Evolutionary conservation across 306 rosid genomes (phyloP).

Genomic region (Erythrophleum fordii): DNA sequence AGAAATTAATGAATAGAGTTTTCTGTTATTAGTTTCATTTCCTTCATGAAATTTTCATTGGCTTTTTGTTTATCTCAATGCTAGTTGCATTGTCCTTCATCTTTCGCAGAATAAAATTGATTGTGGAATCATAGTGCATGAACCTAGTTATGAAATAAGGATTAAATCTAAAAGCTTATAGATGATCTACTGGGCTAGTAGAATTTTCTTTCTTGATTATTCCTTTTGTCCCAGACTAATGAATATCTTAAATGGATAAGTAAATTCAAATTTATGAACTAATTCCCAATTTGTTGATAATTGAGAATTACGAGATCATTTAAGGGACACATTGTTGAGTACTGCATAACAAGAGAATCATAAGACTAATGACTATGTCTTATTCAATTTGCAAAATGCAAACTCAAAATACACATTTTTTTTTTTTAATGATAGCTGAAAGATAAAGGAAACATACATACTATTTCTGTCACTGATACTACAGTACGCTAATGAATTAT

Average conservation of each 20-base stretch:
- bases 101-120: neutral
- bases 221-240: neutral
- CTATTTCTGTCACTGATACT: neutral
- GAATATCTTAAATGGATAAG: neutral
- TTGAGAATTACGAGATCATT: neutral
- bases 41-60: neutral
- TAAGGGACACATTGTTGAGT: neutral
- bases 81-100: neutral
- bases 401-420: neutral
- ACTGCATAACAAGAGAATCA: neutral
- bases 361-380: neutral
- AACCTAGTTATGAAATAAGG: neutral
- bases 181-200: neutral
- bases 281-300: neutral
- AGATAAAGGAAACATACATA: neutral
- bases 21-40: constrained; percentile 4
- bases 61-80: neutral
- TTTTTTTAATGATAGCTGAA: neutral
- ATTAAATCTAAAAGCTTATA: neutral
- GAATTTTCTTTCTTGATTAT: neutral
- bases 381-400: neutral
- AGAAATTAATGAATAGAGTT: constrained; percentile 9
- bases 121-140: neutral
- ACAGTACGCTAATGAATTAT: neutral
- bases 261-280: neutral